Base-by-base conservation (phyloP, 2,329 filamentous ascomycete genomes). In the Fusarium floridanum region DNA sequence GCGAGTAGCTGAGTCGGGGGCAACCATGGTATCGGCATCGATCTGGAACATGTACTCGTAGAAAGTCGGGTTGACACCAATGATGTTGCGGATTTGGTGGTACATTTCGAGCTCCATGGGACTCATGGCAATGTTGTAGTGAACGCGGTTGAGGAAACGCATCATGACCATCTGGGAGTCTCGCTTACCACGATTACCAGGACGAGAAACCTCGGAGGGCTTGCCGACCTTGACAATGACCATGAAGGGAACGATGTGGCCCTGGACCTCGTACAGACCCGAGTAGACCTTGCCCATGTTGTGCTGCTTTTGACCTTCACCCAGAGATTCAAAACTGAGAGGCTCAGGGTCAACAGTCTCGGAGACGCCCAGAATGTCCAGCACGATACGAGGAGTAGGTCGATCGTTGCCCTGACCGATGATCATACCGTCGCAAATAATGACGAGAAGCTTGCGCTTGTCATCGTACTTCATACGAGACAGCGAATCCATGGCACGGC, bases 201-300 rank as follows among this genome's bases (percentile, higher is more conserved):
- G 86, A 79, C 97, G 98, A 22, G 94, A 92, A 74, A 98, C 95
- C 83, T 99, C 97, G 4, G 96, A 98, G 78, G 97, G 95, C 85
- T 99, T 99, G 81, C 97, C 97, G 77, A 98, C 91, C 88, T 99
- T 99, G 84, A 98, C 95, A 55, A 99, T 88, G 62, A 99, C 97
- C 82, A 99, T 83, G 90, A 98, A 99, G 24, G 97, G 97, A 55
- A 99, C 97, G 76, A 99, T 98, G 81, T 99, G 96, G 73, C 97
- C 97, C 81, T 98, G 94, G 8, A 98, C 95, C 84, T 99, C 97
- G 82, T 99, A 99, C 6, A 99, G 88, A 80, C 97, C 97, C 22
- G 97, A 98, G 85, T 99, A 99, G 75, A 98, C 91, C 85, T 99
- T 99, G 83, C 94, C 97, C 96, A 98, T 98, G 84, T 99, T 99